These are phyloP conservation scores for Calocera cornea DNA, from an alignment of 768 basidiomycete species.

Conservation along the genomic window DNA sequence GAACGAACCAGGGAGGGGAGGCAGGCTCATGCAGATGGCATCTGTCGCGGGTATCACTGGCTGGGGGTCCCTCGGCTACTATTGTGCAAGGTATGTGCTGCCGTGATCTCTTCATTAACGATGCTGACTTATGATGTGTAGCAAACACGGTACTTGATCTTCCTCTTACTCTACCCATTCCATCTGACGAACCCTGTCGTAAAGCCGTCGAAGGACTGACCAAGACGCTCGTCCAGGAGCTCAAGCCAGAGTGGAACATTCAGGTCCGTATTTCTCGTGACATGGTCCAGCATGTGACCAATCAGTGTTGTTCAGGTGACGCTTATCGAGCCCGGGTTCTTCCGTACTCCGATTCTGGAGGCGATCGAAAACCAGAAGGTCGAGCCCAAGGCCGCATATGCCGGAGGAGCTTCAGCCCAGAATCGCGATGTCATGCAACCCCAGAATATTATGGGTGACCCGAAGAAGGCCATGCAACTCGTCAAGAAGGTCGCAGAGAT, in stretches of 20 bases:
- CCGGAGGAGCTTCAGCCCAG: neutral
- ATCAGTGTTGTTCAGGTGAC: neutral
- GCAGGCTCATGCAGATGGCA: neutral
- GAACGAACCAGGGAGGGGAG: constrained; percentile 4
- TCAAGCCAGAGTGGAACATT: neutral
- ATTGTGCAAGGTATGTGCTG: neutral
- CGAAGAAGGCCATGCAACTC: neutral
- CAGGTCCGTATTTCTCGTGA: neutral
- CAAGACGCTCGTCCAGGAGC: neutral
- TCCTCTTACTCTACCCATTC: neutral
- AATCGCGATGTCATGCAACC: neutral
- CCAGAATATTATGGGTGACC: neutral
- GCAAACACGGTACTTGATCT: neutral
- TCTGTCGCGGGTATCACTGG: neutral
- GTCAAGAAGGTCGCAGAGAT: neutral
- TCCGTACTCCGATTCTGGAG: neutral
- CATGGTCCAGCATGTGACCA: neutral
- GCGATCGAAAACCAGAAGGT: neutral
- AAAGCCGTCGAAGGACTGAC: neutral
- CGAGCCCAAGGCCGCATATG: neutral
- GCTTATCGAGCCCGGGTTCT: neutral
- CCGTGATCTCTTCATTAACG: neutral
- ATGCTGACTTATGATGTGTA: neutral
- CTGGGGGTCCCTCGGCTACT: neutral
- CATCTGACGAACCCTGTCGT: neutral